A percentile compares a stretch with the other conserved stretches of the same genome.
Evolutionary conservation across 2,329 filamentous ascomycete species (phyloP).

Genomic region (Calonectria pauciramosa): DNA sequence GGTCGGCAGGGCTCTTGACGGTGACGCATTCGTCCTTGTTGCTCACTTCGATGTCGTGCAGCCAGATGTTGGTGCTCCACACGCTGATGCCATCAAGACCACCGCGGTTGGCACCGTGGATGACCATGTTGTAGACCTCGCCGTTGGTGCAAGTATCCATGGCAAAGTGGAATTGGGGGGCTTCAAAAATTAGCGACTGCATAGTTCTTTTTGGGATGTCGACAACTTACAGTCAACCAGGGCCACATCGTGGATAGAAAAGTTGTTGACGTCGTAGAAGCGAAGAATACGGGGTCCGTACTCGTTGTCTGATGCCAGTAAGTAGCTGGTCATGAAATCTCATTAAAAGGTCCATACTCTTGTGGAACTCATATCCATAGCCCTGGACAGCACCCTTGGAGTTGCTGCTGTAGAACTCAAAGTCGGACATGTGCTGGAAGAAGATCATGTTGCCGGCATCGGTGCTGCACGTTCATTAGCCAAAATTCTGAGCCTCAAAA

Average conservation of each 20-base stretch:
- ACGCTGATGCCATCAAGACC: constrained; percentile 36
- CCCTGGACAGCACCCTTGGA: constrained; percentile 39
- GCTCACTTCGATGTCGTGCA: constrained; percentile 41
- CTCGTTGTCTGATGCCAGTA: constrained; percentile 16
- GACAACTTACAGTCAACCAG: constrained; percentile 30
- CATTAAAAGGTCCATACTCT: background rate
- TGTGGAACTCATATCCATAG: constrained; percentile 35
- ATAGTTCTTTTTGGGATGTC: accelerated
- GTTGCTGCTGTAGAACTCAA: constrained; percentile 39
- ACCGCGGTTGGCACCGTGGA: constrained; percentile 34
- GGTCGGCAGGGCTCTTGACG: constrained; percentile 38
- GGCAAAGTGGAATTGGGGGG: constrained; percentile 34
- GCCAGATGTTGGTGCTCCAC: constrained; percentile 38
- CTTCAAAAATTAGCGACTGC: background rate
- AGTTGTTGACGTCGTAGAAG: constrained; percentile 33
- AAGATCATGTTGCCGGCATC: constrained; percentile 36
- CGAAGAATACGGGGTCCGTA: constrained; percentile 39
- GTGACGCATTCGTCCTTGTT: constrained; percentile 42
- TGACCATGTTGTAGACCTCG: constrained; percentile 38
- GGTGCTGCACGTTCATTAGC: constrained; percentile 20
- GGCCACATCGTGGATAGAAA: constrained; percentile 38
- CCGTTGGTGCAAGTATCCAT: constrained; percentile 36
- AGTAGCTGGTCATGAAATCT: background rate
- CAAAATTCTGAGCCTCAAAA: accelerated
- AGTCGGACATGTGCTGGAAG: constrained; percentile 37